Evolutionary conservation across 2,329 filamentous ascomycete genomes (phyloP).

Genomic region (Ophiostoma populinum): DNA sequence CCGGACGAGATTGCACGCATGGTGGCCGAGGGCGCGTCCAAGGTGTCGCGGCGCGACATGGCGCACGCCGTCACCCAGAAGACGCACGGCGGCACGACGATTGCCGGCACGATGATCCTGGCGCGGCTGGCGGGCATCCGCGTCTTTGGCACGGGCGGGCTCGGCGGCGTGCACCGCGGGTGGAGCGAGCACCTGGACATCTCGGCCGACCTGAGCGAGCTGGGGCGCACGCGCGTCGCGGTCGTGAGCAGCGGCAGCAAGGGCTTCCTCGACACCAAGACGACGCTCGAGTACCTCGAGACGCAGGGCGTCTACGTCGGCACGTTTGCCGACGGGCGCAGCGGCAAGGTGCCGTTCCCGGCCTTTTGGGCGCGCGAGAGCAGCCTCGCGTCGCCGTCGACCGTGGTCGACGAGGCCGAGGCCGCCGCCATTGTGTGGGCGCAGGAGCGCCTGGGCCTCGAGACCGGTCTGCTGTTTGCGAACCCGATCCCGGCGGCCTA

Average conservation of each 20-base stretch:
- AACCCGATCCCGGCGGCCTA: constrained; percentile 64
- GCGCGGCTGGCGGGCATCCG: constrained; percentile 75
- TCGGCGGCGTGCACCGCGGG: constrained; percentile 86
- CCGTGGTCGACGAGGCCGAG: constrained; percentile 58
- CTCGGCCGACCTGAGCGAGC: constrained; percentile 85
- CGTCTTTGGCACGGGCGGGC: constrained; percentile 84
- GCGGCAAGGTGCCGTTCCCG: constrained; percentile 55
- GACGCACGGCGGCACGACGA: constrained; percentile 79
- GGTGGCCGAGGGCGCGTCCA: constrained; percentile 54
- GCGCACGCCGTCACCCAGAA: constrained; percentile 57
- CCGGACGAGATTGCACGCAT: constrained; percentile 58
- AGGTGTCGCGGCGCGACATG: constrained; percentile 77
- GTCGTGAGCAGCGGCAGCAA: constrained; percentile 88
- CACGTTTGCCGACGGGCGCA: constrained; percentile 67
- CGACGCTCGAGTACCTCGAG: constrained; percentile 65
- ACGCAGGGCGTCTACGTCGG: constrained; percentile 64
- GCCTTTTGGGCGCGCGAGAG: constrained; percentile 88
- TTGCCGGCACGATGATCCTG: constrained; percentile 83
- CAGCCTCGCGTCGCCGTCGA: constrained; percentile 59
- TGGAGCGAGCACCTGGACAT: constrained; percentile 80
- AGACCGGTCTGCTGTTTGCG: constrained; percentile 71
- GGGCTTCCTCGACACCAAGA: constrained; percentile 81
- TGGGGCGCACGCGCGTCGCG: constrained; percentile 74
- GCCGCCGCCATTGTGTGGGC: constrained; percentile 80
- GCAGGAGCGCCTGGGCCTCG: constrained; percentile 53